These are phyloP conservation scores for Ophiostoma australiae DNA, from an alignment of 2,329 filamentous ascomycete species.

Conservation along the genomic window DNA sequence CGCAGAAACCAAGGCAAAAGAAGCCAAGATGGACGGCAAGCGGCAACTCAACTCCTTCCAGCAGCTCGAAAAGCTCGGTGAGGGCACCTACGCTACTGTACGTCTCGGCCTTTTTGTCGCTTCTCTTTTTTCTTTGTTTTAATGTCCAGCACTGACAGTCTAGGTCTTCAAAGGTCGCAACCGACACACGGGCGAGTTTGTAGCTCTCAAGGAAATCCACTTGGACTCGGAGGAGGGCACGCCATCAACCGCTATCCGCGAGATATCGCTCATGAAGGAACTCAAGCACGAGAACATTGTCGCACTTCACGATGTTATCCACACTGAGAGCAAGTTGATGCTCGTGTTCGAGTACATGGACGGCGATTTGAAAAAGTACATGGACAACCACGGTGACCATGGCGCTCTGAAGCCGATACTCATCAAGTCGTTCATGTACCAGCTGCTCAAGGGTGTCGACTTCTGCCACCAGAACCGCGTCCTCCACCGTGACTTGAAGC, in stretches of 20 bases:
- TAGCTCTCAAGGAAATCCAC: constrained; percentile 97
- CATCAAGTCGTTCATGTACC: constrained; percentile 99
- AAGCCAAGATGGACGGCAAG: constrained; percentile 73
- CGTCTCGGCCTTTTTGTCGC: constrained; percentile 34
- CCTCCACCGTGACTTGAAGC: constrained; percentile 90
- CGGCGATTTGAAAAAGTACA: constrained; percentile 96
- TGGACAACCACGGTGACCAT: constrained; percentile 87
- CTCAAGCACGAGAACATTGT: constrained; percentile 99
- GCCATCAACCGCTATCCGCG: constrained; percentile 91
- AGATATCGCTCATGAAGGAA: constrained; percentile 99
- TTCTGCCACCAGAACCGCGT: constrained; percentile 98
- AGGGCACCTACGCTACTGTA: constrained; percentile 98
- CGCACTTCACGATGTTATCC: constrained; percentile 94
- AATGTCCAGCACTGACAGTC: neutral
- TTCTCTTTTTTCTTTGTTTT: neutral
- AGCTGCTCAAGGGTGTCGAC: constrained; percentile 89
- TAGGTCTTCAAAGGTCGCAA: constrained; percentile 97
- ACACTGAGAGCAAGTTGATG: constrained; percentile 99
- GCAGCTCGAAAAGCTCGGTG: constrained; percentile 97
- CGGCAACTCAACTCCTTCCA: constrained; percentile 95
- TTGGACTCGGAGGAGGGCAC: constrained; percentile 98
- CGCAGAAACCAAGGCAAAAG: constrained; percentile 19
- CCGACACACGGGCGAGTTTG: constrained; percentile 90
- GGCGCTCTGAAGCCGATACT: constrained; percentile 82
- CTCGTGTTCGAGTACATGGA: constrained; percentile 99